Evolutionary conservation across 768 basidiomycete genomes (phyloP), one percentile per base, ranked within the genome.

Genomic region (Hemileccinum rubropunctum): DNA sequence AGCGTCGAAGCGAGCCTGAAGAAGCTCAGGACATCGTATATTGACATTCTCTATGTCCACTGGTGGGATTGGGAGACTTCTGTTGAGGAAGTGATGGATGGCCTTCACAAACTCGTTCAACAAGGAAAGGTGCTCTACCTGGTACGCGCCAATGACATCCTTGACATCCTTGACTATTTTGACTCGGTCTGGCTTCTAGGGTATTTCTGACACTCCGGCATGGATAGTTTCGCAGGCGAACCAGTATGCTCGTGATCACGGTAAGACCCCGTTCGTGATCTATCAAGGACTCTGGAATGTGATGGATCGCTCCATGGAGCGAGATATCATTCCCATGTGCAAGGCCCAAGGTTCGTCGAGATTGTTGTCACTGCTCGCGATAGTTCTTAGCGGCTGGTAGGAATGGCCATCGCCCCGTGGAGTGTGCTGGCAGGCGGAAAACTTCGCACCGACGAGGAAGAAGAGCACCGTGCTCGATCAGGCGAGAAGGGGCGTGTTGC

Each of bases 41-140:
- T 83, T 57, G 81, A 83, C 55, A 72, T 83, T 42, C 60, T 82
- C 27, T 81, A 83, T 51, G 57, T 81, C 6, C 81, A 82, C 56
- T 78, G 71, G 69, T 74, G 75, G 78, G 77, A 78, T 50, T 76
- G 68, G 51, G 62, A 71, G 9, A 75, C 75, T 6, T 70, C 68
- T 11, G 66, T 78, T 28, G 66, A 72, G 42, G 79, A 81, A 57
- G 55, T 78, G 21, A 76, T 78, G 78, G 70, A 71, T 34, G 61
- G 63, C 17, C 61, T 81, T 8, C 73, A 79, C 51, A 62, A 61
- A 14, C 61, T 78, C 23, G 72, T 78, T 44, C 65, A 64, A 26
- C 59, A 63, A 37, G 75, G 75, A 32, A 79, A 77, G 51, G 75
- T 76, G 12, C 63, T 73, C 21, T 77, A 78, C 46, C 62, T 76